Base-by-base conservation (phyloP, 2,329 filamentous ascomycete species). In the Blumeriella jaapii region DNA sequence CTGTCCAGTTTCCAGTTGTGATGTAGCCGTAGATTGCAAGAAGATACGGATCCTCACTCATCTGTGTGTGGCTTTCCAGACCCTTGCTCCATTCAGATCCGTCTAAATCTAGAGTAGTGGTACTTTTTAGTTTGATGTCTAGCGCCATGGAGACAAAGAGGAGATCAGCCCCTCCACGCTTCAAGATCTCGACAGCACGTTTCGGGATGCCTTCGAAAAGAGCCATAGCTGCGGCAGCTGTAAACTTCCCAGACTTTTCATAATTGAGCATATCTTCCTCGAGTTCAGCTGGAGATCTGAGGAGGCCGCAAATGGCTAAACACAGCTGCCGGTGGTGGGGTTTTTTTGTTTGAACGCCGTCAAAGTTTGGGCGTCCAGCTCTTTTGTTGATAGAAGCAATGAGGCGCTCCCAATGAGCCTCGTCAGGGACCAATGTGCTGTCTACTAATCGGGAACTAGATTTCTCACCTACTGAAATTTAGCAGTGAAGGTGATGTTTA, bases 21-120 rank as follows among this genome's bases (percentile, higher is more conserved):
- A 91, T 82, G 46, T 83, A 76, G 3, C 78, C 76, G 15, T 84
- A 82, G 30, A 91, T 79, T 5, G 82, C 82, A 36, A 82, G 78
- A 15, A 91, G 68, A 52, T 87, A 89, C 0, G 82, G 78, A 49
- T 91, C 82, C 0, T 78, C 75, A 41, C 79, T 71, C 16, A 74
- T 50, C 25, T 50, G 46, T 9, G 51, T 42, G 35, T 54, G 45
- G 15, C 45, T 44, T 7, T 51, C 40, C 4, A 56, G 38, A 18
- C 45, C 39, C 26, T 48, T 38, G n/a, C 28, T 46, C 55, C 55
- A 58, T 18, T 51, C 42, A 3, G 37, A 35, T n/a, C 42, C 40
- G 10, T 52, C 43, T 9, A 53, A 31, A 8, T 45, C 41, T 10
- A 62, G 47, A 25, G 58, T 56, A 29, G 58, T 59, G 37, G 63